phyloP scores from a whole-genome alignment of 2,329 filamentous ascomycete genomes.

The Ceratocystis eucalypticola region DNA sequence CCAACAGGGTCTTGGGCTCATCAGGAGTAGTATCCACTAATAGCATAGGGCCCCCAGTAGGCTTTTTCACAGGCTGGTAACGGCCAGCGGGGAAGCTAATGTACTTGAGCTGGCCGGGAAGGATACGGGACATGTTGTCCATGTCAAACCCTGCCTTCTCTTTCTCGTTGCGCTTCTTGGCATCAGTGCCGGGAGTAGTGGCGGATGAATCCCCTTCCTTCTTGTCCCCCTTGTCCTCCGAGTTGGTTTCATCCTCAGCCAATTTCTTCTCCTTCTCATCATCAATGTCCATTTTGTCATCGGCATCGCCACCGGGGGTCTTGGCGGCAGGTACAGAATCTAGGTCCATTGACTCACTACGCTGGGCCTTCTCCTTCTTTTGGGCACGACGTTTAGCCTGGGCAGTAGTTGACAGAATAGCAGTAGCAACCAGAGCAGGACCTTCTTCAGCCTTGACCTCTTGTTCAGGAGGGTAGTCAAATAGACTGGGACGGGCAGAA shows the following conservation, averaged over 20 bases:
- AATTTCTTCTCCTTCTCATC: conserved; percentile 42
- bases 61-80: conserved; percentile 85
- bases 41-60: conserved; percentile 87
- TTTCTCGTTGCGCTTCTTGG: conserved; percentile 85
- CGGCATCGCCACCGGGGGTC: conserved; percentile 31
- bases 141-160: conserved; percentile 95
- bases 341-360: conserved; percentile 89
- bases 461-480: conserved; percentile 94
- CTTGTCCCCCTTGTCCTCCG: conserved; percentile 46
- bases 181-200: conserved; percentile 33
- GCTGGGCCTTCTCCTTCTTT: conserved; percentile 81
- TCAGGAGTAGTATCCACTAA: conserved; percentile 70
- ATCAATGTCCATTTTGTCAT: conserved; percentile 82
- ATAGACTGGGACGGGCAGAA: conserved; percentile 84
- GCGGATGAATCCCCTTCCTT: conserved; percentile 40
- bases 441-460: conserved; percentile 91
- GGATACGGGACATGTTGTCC: conserved; percentile 90
- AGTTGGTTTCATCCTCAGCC: conserved; percentile 34
- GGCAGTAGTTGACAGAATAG: conserved; percentile 88
- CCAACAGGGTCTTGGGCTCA: conserved; percentile 67
- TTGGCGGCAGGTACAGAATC: conserved; percentile 59
- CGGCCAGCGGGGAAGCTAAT: conserved; percentile 82
- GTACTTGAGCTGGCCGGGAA: conserved; percentile 87
- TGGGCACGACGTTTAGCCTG: conserved; percentile 91
- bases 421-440: conserved; percentile 85